These are phyloP conservation scores for Escovopsis weberi DNA, from an alignment of 2,329 filamentous ascomycete species.

Conservation along the genomic window DNA sequence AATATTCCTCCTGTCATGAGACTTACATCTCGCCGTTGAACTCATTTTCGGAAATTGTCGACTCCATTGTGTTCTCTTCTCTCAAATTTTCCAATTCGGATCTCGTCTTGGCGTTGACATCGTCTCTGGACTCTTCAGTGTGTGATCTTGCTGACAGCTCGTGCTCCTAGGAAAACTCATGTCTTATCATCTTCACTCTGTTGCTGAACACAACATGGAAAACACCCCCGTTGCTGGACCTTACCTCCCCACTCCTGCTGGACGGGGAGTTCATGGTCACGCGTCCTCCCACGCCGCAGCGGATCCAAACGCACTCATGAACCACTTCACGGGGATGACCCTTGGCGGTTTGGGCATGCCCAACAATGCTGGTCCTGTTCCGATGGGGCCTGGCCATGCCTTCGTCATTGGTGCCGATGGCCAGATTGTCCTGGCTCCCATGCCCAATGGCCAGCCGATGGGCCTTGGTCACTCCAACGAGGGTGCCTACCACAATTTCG, in stretches of 20 bases:
- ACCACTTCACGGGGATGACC: constrained; percentile 23
- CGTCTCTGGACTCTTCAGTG: not conserved
- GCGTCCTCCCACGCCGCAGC: constrained; percentile 15
- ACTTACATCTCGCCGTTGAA: not conserved
- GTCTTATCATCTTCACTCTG: constrained; percentile 20
- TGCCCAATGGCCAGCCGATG: constrained; percentile 20
- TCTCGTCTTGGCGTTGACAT: not conserved
- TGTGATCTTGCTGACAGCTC: not conserved
- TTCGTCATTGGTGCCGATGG: constrained; percentile 26
- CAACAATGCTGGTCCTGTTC: constrained; percentile 14
- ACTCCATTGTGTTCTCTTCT: not conserved
- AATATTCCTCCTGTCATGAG: not conserved
- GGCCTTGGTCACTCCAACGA: constrained; percentile 21
- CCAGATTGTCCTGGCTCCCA: constrained; percentile 23
- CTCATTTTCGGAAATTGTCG: not conserved
- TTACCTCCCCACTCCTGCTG: constrained; percentile 17
- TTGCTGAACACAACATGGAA: constrained; percentile 21
- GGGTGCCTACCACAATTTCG: constrained; percentile 18
- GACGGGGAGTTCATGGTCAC: constrained; percentile 16
- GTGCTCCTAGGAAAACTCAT: constrained; percentile 11
- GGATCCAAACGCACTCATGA: constrained; percentile 18
- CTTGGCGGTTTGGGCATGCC: constrained; percentile 21
- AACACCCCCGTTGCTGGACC: constrained; percentile 16
- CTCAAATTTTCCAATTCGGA: not conserved
- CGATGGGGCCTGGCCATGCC: constrained; percentile 20